Evolutionary conservation across 257 asterid species (phyloP).

Genomic region (Solanum virginianum): DNA sequence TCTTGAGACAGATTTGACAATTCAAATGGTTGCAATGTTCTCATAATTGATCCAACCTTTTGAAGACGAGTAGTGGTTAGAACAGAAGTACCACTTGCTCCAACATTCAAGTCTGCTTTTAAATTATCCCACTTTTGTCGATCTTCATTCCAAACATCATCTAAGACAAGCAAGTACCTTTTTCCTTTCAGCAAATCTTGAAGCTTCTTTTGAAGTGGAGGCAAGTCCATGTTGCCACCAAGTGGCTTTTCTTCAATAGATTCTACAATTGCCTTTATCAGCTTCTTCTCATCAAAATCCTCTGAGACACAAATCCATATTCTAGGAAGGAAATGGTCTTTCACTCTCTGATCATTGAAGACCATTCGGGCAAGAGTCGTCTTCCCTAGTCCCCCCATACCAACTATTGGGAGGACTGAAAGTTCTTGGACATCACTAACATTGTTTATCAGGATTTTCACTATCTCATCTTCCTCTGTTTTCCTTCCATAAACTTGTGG

Average conservation of each 20-base stretch:
- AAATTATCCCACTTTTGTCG: not conserved
- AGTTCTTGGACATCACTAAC: not conserved
- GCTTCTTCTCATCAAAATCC: not conserved
- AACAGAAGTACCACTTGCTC: too few species aligned
- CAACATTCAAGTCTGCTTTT: too few species aligned
- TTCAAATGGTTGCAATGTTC: too few species aligned
- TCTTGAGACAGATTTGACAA: too few species aligned
- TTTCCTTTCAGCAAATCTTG: not conserved
- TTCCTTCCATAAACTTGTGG: not conserved
- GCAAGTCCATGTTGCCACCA: not conserved
- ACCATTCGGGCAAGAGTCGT: not conserved
- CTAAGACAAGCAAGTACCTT: not conserved
- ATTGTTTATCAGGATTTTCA: not conserved
- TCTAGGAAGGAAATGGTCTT: not conserved
- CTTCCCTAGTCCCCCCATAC: not conserved
- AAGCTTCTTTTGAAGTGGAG: not conserved
- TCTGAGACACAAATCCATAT: not conserved
- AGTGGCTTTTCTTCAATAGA: not conserved
- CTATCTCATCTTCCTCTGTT: not conserved
- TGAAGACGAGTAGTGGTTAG: too few species aligned
- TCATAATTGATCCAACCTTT: too few species aligned
- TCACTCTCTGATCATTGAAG: not conserved
- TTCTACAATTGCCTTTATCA: not conserved
- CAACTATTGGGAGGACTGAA: not conserved
- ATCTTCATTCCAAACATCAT: not conserved